phyloP scores from a whole-genome alignment of 2,329 filamentous ascomycete species.

The Trichoderma aggressivum region DNA sequence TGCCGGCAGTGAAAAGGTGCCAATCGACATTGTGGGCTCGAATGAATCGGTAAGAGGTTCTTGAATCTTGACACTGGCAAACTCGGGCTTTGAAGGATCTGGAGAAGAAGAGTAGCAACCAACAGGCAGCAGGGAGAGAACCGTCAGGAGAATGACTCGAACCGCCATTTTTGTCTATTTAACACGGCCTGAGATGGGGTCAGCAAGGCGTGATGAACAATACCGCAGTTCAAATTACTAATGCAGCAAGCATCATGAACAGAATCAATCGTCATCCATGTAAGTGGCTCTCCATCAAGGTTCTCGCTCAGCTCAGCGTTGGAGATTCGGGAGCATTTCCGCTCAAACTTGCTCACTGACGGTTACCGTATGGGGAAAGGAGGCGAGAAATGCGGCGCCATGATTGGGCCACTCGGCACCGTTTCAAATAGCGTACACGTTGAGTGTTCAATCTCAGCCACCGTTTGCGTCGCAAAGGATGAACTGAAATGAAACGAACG shows the following conservation, averaged over 20 bases:
- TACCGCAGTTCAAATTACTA: not conserved
- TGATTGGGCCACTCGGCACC: conserved; percentile 30
- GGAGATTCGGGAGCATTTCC: conserved; percentile 27
- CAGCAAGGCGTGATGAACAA: not conserved
- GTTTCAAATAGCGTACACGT: not conserved
- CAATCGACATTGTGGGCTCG: conserved; percentile 34
- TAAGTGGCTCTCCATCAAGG: not conserved
- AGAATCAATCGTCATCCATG: not conserved
- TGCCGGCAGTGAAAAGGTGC: conserved; percentile 57
- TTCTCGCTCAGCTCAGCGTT: not conserved
- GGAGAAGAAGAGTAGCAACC: conserved; percentile 7
- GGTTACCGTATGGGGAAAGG: conserved; percentile 28
- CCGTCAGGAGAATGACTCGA: not conserved
- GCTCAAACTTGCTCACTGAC: conserved; percentile 37
- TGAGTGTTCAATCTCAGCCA: not conserved
- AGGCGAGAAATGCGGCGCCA: conserved; percentile 17
- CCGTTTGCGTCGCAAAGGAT: not conserved
- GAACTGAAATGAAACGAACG: not conserved
- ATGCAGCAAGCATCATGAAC: not conserved
- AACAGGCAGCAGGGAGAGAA: conserved; percentile 9
- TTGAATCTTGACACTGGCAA: not conserved
- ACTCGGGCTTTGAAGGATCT: conserved; percentile 1
- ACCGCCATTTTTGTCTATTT: not conserved
- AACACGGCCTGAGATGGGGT: not conserved
- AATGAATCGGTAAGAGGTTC: not conserved